phyloP scores from a whole-genome alignment of 805 yeast species.

The Nakazawaea sp. region DNA sequence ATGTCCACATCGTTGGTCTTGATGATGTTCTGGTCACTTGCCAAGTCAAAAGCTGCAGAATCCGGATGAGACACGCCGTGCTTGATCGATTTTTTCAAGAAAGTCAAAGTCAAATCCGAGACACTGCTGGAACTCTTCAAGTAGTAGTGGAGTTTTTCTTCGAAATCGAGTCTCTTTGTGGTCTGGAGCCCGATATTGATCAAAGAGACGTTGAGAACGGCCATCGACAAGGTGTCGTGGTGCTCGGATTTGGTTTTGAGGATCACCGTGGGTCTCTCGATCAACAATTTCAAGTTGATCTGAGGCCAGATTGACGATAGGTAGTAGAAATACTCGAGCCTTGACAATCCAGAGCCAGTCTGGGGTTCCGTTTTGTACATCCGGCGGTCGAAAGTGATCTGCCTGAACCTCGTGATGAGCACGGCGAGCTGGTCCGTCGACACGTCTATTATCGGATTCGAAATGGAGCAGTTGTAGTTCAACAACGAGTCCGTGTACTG shows the following conservation, averaged over 20 bases:
- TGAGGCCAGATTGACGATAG: constrained; percentile 14
- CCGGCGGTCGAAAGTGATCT: constrained; percentile 1
- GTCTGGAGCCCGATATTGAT: constrained; percentile 14
- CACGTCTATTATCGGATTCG: constrained; percentile 13
- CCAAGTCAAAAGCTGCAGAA: neutral
- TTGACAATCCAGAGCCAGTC: neutral
- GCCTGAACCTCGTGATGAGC: constrained; percentile 5
- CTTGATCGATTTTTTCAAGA: constrained; percentile 13
- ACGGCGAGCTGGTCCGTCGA: constrained; percentile 12
- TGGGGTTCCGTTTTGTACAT: neutral
- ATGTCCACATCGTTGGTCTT: constrained; percentile 10
- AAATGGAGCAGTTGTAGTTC: constrained; percentile 11
- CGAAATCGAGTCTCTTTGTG: constrained; percentile 5
- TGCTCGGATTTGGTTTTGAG: constrained; percentile 13
- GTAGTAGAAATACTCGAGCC: constrained; percentile 5
- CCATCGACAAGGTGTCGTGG: constrained; percentile 14
- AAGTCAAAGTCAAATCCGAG: constrained; percentile 16
- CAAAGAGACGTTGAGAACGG: constrained; percentile 17
- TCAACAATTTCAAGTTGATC: constrained; percentile 16
- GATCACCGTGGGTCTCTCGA: constrained; percentile 22
- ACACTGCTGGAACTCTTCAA: constrained; percentile 14
- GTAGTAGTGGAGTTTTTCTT: constrained; percentile 9
- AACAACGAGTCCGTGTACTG: constrained; percentile 5
- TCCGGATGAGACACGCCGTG: constrained; percentile 2
- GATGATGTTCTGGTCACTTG: constrained; percentile 4